A percentile compares a stretch with the other conserved stretches of the same genome.
Evolutionary conservation across 495 filamentous ascomycete genomes (phyloP).

Genomic region (Podospora tetraspora): DNA sequence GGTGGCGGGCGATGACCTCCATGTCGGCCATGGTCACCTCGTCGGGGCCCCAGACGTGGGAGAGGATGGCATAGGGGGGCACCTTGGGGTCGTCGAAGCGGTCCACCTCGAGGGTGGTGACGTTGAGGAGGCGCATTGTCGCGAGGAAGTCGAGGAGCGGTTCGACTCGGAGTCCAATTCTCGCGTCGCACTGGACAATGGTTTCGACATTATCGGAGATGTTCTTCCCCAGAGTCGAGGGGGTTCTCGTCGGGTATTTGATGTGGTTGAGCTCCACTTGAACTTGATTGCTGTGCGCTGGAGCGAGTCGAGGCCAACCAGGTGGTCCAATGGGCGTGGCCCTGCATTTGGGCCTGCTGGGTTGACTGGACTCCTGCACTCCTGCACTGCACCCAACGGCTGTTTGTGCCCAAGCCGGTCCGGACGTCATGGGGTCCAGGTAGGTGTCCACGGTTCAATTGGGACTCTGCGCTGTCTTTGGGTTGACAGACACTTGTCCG

Average conservation of each 20-base stretch:
- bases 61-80: constrained; percentile 42
- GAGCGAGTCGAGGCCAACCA: constrained; percentile 17
- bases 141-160: background rate
- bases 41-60: constrained; percentile 38
- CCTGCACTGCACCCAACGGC: background rate
- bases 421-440: background rate
- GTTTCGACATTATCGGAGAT: background rate
- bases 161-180: background rate
- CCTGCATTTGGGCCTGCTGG: background rate
- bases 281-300: constrained; percentile 8
- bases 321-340: constrained; percentile 20
- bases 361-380: background rate
- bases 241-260: background rate
- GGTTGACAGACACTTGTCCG: background rate
- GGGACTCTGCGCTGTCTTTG: background rate
- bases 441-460: background rate
- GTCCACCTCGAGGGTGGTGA: constrained; percentile 30
- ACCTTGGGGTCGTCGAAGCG: constrained; percentile 28
- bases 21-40: constrained; percentile 33
- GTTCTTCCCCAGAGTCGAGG: background rate
- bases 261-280: background rate
- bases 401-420: background rate
- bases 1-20: constrained; percentile 17
- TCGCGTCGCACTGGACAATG: background rate
- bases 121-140: constrained; percentile 39